These are phyloP conservation scores for Paraurostyla sp. DNA, from an alignment of 73 alveolate genomes.

Conservation along the genomic window DNA sequence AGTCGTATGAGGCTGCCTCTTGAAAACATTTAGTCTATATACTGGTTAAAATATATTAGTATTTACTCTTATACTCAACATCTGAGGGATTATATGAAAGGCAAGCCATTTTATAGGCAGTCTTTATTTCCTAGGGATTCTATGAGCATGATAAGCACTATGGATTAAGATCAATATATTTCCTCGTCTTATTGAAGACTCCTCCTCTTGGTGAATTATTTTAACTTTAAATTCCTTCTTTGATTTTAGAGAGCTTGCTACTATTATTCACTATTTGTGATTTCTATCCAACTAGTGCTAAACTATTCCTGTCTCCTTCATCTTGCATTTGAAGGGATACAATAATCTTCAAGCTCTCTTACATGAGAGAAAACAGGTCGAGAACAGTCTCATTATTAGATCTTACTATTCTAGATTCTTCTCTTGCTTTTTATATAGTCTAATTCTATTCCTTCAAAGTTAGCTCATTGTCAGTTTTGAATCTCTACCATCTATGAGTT, in stretches of 20 bases:
- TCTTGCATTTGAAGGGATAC: slow-evolving; percentile 27
- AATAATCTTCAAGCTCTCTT: slow-evolving; percentile 29
- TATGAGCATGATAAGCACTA: slow-evolving; percentile 77
- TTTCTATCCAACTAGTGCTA: slow-evolving; percentile 52
- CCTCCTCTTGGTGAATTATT: slow-evolving; percentile 8
- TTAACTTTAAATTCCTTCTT: not conserved
- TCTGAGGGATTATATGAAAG: slow-evolving; percentile 74
- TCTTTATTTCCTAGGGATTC: slow-evolving; percentile 57
- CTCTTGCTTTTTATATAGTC: not conserved
- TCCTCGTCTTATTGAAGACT: not conserved
- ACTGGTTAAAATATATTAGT: not conserved
- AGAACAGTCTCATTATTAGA: slow-evolving; percentile 2
- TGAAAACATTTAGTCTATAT: not conserved
- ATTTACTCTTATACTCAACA: slow-evolving; percentile 71
- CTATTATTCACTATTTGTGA: slow-evolving; percentile 40
- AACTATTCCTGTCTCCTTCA: slow-evolving; percentile 49
- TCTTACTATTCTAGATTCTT: slow-evolving; percentile 4
- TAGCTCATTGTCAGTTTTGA: slow-evolving; percentile 44
- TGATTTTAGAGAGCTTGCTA: not conserved
- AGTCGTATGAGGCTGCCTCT: not conserved
- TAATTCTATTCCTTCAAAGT: not conserved
- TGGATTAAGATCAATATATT: slow-evolving; percentile 64
- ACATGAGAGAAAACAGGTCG: not conserved
- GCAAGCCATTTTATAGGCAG: slow-evolving; percentile 81
- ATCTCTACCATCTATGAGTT: slow-evolving; percentile 44